Base-by-base conservation (phyloP, 495 filamentous ascomycete species). In the Cudoniella acicularis region DNA sequence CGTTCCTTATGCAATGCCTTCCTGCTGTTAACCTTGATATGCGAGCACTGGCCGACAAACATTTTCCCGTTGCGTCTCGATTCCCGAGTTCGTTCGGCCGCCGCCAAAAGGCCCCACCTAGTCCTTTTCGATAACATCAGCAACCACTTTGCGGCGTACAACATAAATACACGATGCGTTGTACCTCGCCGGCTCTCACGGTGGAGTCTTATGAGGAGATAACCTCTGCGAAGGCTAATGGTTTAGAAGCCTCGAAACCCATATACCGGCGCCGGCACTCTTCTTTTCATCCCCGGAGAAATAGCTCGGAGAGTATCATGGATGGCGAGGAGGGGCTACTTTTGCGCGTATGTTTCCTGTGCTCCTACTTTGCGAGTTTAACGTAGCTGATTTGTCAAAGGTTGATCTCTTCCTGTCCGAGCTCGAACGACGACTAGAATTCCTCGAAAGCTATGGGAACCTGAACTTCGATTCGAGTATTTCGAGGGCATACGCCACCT, bases 391-490 rank as follows among this genome's bases (percentile, higher is more conserved):
- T 61, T 64, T 52, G 47, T 25, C 48, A 11, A 60, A 92, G 88
- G 87, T 96, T 54, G 93, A 98, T 72, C 79, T 91, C 21, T 96
- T 98, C 73, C 80, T 99, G 21, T 82, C 87, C 22, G 90, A 97
- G 67, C 77, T 99, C 47, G 91, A 95, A 70, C 80, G 87, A 64
- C 83, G 92, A 48, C 74, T 98, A 22, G 91, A 92, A 65, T 89
- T 89, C 78, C 84, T 97, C 46, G 95, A 98, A 73, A 82, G 83
- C 61, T 97, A 94, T 60, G 87, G 89, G 41, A 91, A 94, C 57
- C 72, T 89, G 40, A 89, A 87, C 43, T 77, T 96, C 57, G 94
- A 98, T 69, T 75, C 88, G 20, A 87, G 90, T 56, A 84, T 98
- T 51, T 83, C 84, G 36, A 80, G 88, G 49, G 92, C 92, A 17